phyloP scores from a whole-genome alignment of 805 yeast genomes.

The Candida ulmi region DNA sequence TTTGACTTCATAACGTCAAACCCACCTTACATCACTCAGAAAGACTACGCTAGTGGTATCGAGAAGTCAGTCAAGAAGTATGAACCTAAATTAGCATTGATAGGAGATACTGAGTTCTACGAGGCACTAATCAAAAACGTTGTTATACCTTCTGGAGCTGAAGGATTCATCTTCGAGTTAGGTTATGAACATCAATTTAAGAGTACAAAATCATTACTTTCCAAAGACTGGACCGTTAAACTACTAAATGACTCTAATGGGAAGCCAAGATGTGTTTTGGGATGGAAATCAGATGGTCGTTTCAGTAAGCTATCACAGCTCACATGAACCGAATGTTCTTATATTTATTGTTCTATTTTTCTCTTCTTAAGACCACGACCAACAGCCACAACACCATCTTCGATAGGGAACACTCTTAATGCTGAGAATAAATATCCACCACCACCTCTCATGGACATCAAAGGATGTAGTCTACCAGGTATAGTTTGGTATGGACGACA shows the following conservation, averaged over 20 bases:
- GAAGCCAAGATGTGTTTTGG: constrained; percentile 55
- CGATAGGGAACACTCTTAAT: constrained; percentile 69
- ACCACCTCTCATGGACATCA: constrained; percentile 88
- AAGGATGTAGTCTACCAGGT: constrained; percentile 90
- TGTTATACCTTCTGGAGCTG: constrained; percentile 34
- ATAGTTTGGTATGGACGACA: constrained; percentile 88
- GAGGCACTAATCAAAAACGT: constrained; percentile 44
- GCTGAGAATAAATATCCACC: constrained; percentile 88
- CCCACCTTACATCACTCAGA: constrained; percentile 77
- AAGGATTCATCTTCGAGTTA: constrained; percentile 70
- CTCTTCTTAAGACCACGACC: constrained; percentile 46
- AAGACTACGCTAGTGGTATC: constrained; percentile 39
- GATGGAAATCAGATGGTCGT: constrained; percentile 37
- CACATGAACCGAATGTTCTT: neutral
- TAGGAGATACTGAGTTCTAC: constrained; percentile 75
- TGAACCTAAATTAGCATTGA: constrained; percentile 78
- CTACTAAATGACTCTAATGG: constrained; percentile 44
- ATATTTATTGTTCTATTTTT: constrained; percentile 3
- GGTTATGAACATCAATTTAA: constrained; percentile 58
- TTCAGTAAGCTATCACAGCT: neutral
- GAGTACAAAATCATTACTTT: constrained; percentile 26
- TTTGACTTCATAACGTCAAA: constrained; percentile 68
- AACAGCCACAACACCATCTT: constrained; percentile 61
- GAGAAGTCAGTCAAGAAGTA: constrained; percentile 59
- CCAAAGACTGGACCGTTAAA: constrained; percentile 43